Conservation (phyloP, 1,284 basidiomycete species). For the Mrakiaceae sp. region DNA sequence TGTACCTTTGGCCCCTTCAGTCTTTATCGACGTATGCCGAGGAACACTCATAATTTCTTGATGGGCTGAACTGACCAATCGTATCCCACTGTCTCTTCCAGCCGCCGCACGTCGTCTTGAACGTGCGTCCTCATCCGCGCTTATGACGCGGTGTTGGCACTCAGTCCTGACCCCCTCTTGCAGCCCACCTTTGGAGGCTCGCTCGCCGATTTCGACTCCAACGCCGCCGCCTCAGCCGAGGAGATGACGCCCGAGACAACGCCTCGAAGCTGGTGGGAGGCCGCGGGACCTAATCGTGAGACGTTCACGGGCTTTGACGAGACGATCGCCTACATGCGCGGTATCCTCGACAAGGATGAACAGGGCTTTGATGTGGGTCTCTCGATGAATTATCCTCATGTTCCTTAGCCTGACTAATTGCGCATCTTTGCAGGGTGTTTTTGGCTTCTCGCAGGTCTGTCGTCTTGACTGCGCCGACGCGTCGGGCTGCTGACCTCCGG, state of each 20-base stretch:
- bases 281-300: slow-evolving; percentile 37
- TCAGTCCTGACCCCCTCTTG: not conserved
- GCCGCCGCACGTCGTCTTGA: slow-evolving; percentile 53
- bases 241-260: slow-evolving; percentile 48
- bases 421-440: slow-evolving; percentile 49
- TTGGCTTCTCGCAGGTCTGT: slow-evolving; percentile 52
- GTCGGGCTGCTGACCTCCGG: not conserved
- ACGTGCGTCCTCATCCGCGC: slow-evolving; percentile 20
- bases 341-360: slow-evolving; percentile 33
- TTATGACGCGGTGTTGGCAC: slow-evolving; percentile 50
- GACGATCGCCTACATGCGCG: slow-evolving; percentile 37
- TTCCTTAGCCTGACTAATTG: not conserved
- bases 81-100: not conserved
- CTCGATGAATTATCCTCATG: not conserved
- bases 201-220: slow-evolving; percentile 45
- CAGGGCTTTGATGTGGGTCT: slow-evolving; percentile 36
- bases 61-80: not conserved
- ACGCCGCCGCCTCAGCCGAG: slow-evolving; percentile 40
- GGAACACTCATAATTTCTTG: not conserved
- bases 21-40: slow-evolving; percentile 55
- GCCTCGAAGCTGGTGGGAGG: slow-evolving; percentile 70
- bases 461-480: not conserved
- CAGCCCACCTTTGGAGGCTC: slow-evolving; percentile 23
- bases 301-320: slow-evolving; percentile 51
- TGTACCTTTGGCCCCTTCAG: slow-evolving; percentile 34